These are phyloP conservation scores for Haplosporangium sp. DNA, from an alignment of 371 early-diverging fungal genomes.

Conservation along the genomic window DNA sequence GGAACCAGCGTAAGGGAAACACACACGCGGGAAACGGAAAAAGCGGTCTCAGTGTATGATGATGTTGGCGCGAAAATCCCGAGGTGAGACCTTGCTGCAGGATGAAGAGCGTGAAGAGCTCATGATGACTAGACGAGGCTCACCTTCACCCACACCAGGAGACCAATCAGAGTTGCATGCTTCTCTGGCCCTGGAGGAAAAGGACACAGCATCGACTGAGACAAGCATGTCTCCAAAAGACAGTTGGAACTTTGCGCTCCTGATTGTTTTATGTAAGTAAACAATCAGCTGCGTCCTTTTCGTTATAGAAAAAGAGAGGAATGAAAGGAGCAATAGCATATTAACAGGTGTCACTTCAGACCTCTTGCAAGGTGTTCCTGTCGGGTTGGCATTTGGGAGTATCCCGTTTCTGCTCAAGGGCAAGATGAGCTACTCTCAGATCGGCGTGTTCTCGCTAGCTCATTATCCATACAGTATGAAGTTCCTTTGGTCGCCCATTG, in stretches of 20 bases:
- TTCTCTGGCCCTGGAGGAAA: conserved; percentile 28
- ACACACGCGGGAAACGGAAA: background rate
- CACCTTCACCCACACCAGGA: conserved; percentile 39
- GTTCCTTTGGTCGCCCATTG: conserved; percentile 96
- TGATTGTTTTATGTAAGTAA: conserved; percentile 76
- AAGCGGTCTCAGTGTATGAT: background rate
- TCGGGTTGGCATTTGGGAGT: conserved; percentile 91
- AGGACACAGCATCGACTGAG: background rate
- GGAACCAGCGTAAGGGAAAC: background rate
- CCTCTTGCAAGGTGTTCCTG: conserved; percentile 93
- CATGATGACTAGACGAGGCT: conserved; percentile 51
- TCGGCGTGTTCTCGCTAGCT: conserved; percentile 93
- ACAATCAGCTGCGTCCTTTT: background rate
- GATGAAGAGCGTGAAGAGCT: conserved; percentile 54
- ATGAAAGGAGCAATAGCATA: background rate
- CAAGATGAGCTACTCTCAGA: conserved; percentile 87
- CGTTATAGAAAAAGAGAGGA: too few species aligned
- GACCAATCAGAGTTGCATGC: conserved; percentile 34
- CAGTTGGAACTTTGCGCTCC: conserved; percentile 71
- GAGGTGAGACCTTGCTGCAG: conserved; percentile 34
- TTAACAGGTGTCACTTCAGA: conserved; percentile 57
- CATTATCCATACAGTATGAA: conserved; percentile 94
- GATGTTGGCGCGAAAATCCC: conserved; percentile 35
- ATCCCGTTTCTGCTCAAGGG: conserved; percentile 94
- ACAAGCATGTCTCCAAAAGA: conserved; percentile 58